Conservation (phyloP, 2,329 filamentous ascomycete genomes). For the Mycocentrospora acerina region DNA sequence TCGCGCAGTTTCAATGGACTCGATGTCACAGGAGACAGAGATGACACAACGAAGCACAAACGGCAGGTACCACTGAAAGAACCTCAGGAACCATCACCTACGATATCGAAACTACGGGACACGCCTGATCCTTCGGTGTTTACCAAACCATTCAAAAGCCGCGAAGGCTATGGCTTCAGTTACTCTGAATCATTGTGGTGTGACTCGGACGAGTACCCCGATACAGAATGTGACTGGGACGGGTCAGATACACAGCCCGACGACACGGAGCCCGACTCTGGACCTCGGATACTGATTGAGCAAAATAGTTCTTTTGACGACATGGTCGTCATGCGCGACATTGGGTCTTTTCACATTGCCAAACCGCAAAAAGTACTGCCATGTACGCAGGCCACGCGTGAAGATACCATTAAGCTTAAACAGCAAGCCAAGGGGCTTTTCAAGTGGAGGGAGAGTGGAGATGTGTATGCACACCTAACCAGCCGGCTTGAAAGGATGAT, state of each 20-base stretch:
- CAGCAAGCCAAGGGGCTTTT: constrained; percentile 16
- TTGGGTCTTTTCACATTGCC: constrained; percentile 20
- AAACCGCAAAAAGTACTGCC: constrained; percentile 15
- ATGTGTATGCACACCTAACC: constrained; percentile 16
- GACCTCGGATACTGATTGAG: constrained; percentile 2
- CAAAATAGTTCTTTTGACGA: constrained; percentile 23
- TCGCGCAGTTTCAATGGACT: constrained; percentile 6
- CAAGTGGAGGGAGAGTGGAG: constrained; percentile 18
- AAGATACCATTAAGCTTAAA: constrained; percentile 22
- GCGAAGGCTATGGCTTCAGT: constrained; percentile 28
- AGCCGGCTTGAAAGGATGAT: constrained; percentile 8
- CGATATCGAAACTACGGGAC: constrained; percentile 2
- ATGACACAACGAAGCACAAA: constrained; percentile 7
- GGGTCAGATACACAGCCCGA: constrained; percentile 5
- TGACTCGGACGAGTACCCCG: constrained; percentile 26
- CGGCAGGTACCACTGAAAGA: constrained; percentile 4
- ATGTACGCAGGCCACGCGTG: constrained; percentile 26
- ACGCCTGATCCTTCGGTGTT: constrained; percentile 10
- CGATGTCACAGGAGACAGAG: constrained; percentile 4
- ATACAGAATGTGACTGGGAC: constrained; percentile 21
- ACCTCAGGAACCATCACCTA: constrained; percentile 6
- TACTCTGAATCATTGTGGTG: constrained; percentile 22
- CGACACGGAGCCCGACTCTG: background rate
- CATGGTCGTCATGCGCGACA: constrained; percentile 23
- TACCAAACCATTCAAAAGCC: constrained; percentile 17